Percentiles rank a stretch among this genome's conserved stretches.
Conservation (phyloP, 2,329 filamentous ascomycete species). For the Botrytis tulipae region DNA sequence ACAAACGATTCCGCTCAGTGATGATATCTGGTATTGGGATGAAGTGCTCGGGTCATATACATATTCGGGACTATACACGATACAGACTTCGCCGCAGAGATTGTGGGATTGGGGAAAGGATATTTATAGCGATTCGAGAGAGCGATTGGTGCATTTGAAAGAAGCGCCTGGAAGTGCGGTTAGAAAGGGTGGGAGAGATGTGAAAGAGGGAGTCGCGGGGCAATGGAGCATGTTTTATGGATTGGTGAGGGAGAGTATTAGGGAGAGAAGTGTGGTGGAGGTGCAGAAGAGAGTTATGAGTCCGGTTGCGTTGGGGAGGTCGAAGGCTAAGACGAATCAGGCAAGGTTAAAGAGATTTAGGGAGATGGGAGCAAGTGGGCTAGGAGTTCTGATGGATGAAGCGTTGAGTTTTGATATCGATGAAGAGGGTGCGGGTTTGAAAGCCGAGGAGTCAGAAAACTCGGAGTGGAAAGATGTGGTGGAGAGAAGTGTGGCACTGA, state of each 20-base stretch:
- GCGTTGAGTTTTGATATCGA: conserved; percentile 67
- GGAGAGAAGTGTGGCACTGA: conserved; percentile 76
- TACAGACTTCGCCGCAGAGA: conserved; percentile 79
- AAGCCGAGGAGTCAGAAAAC: conserved; percentile 43
- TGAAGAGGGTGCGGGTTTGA: conserved; percentile 53
- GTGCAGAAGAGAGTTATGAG: conserved; percentile 72
- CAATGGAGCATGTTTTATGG: conserved; percentile 73
- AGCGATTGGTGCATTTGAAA: conserved; percentile 34
- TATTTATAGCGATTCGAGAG: conserved; percentile 58
- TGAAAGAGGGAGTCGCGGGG: conserved; percentile 44
- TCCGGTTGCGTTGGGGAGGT: conserved; percentile 71
- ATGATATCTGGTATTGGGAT: conserved; percentile 96
- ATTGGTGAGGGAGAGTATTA: conserved; percentile 73
- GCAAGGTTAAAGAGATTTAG: conserved; percentile 68
- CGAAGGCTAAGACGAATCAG: conserved; percentile 74
- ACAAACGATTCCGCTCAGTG: conserved; percentile 76
- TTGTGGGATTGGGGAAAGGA: conserved; percentile 71
- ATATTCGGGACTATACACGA: conserved; percentile 76
- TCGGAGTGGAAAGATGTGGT: conserved; percentile 71
- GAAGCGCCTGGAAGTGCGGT: conserved; percentile 33
- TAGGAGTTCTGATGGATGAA: conserved; percentile 86
- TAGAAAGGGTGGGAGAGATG: conserved; percentile 27
- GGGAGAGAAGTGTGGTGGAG: conserved; percentile 67
- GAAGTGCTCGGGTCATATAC: conserved; percentile 76
- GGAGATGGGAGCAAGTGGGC: conserved; percentile 77